These are phyloP conservation scores for Tetrahymena elliotti DNA, from an alignment of 73 alveolate species.

Conservation along the genomic window DNA sequence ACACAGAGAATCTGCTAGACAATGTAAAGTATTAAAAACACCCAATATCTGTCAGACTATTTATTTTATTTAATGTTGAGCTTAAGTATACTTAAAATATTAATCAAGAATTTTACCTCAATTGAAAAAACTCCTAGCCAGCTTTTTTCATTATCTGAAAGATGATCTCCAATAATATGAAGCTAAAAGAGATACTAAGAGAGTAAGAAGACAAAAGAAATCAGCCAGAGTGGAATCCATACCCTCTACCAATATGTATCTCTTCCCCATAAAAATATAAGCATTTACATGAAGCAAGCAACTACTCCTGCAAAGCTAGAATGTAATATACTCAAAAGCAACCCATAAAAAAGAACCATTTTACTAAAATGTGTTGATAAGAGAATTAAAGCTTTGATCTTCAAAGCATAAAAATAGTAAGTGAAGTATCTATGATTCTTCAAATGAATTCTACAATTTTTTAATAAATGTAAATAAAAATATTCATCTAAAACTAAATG, in stretches of 20 bases:
- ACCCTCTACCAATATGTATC: neutral
- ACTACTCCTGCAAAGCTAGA: neutral
- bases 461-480: neutral
- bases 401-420: neutral
- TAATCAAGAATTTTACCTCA: neutral
- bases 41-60: neutral
- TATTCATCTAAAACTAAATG: neutral
- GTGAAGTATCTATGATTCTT: neutral
- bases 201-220: neutral
- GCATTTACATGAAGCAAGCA: neutral
- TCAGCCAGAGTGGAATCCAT: neutral
- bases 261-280: neutral
- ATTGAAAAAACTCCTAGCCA: neutral
- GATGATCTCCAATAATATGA: neutral
- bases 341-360: neutral
- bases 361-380: neutral
- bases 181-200: neutral
- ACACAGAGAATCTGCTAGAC: neutral
- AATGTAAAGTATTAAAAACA: neutral
- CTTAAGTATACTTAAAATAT: neutral
- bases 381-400: neutral
- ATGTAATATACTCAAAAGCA: neutral
- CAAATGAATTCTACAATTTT: neutral
- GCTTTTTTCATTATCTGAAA: neutral
- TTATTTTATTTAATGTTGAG: neutral